Conservation (phyloP, 192 early-diverging fungal species). For the Blastocladiella britannica region DNA sequence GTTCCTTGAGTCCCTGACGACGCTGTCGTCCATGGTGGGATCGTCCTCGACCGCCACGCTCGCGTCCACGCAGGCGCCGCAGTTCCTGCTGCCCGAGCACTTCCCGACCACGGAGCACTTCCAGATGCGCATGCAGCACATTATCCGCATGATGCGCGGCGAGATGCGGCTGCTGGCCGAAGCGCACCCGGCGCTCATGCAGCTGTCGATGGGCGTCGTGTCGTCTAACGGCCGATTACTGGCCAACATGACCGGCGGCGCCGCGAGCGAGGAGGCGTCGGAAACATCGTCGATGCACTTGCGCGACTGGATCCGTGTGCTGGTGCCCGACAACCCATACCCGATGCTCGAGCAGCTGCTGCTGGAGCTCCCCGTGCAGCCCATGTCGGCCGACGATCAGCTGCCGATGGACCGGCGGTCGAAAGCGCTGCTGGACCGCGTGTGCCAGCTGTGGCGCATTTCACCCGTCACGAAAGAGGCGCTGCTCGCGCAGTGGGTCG, state of each 20-base stretch:
- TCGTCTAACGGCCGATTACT: neutral
- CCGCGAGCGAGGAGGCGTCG: neutral
- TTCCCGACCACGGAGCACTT: neutral
- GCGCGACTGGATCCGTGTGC: neutral
- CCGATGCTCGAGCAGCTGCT: neutral
- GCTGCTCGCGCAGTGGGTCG: neutral
- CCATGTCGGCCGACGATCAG: neutral
- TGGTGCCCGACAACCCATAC: neutral
- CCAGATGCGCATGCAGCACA: neutral
- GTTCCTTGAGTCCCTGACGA: neutral
- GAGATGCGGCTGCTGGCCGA: neutral
- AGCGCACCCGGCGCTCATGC: neutral
- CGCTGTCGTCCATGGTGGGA: neutral
- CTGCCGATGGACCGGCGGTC: neutral
- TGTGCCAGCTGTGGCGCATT: neutral
- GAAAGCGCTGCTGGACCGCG: neutral
- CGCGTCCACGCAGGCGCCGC: neutral
- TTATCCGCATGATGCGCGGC: neutral
- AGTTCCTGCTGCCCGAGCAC: neutral
- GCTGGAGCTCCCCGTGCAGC: neutral
- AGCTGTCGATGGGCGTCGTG: neutral
- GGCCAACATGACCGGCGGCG: neutral
- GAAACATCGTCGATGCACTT: neutral
- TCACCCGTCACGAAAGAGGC: neutral
- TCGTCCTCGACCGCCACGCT: too few species aligned